Evolutionary conservation across 148 eudicot genomes (phyloP).

Genomic region (Heliamphora exappendiculata): DNA sequence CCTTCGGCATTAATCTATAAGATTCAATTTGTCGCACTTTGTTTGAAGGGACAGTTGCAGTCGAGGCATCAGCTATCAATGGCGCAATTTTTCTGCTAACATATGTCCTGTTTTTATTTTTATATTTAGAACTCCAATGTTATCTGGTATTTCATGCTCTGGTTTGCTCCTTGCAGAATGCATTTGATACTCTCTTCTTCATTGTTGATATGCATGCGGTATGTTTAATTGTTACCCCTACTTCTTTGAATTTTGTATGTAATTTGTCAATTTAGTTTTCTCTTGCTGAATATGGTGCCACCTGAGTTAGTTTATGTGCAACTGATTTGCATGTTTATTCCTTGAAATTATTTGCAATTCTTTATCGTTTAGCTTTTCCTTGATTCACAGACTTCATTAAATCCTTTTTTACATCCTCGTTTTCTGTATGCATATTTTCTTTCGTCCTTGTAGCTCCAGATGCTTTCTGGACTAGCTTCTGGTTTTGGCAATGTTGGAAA

Average conservation of each 20-base stretch:
- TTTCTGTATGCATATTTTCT: not conserved
- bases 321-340: not conserved
- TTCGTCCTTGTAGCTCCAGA: not conserved
- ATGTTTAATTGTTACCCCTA: conserved; percentile 19
- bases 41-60: not conserved
- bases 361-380: not conserved
- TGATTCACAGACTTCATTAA: not conserved
- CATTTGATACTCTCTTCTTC: conserved; percentile 80
- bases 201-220: conserved; percentile 99
- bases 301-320: not conserved
- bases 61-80: not conserved
- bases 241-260: not conserved
- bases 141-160: not conserved
- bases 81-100: not conserved
- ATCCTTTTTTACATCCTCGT: not conserved
- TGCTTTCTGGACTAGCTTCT: not conserved
- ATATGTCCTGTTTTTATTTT: not conserved
- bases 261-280: conserved; percentile 1
- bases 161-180: conserved; percentile 49
- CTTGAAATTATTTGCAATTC: not conserved
- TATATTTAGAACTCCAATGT: not conserved
- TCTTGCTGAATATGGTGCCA: not conserved
- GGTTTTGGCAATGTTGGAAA: not conserved
- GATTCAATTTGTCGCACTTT: not conserved
- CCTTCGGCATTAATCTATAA: not conserved